phyloP scores from a whole-genome alignment of 1,139 yeast species.

The Wickerhamiella pararugosa region DNA sequence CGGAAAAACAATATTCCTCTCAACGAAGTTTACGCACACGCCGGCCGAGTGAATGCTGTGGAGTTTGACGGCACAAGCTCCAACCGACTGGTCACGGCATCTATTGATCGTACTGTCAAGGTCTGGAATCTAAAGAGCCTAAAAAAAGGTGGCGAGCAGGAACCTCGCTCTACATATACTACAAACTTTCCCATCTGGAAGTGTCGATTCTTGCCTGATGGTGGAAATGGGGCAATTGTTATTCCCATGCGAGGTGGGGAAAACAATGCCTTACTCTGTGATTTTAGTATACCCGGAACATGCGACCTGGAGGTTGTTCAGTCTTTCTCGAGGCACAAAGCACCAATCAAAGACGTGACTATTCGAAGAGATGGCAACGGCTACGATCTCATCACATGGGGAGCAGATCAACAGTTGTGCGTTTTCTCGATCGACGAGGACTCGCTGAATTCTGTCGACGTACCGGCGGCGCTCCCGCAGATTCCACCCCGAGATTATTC shows the following conservation, averaged over 20 bases:
- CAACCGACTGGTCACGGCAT: conserved; percentile 55
- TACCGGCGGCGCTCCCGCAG: conserved; percentile 10
- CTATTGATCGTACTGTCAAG: conserved; percentile 77
- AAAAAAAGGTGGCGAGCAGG: conserved; percentile 23
- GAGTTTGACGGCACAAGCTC: conserved; percentile 50
- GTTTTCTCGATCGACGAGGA: conserved; percentile 63
- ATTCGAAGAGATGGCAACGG: conserved; percentile 27
- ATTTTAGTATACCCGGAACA: conserved; percentile 22
- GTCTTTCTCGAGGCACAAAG: conserved; percentile 66
- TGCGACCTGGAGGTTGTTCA: conserved; percentile 36
- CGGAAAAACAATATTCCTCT: conserved; percentile 71
- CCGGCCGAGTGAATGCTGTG: conserved; percentile 72
- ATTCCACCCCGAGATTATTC: conserved; percentile 17
- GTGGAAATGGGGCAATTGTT: conserved; percentile 73
- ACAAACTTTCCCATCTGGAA: conserved; percentile 80
- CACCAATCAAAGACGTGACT: conserved; percentile 65
- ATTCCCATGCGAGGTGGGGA: conserved; percentile 86
- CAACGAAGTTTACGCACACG: conserved; percentile 54
- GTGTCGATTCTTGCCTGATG: conserved; percentile 73
- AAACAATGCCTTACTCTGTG: conserved; percentile 55
- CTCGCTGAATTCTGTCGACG: conserved; percentile 38
- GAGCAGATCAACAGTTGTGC: conserved; percentile 70
- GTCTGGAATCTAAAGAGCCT: conserved; percentile 67
- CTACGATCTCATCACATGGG: conserved; percentile 84
- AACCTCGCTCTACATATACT: conserved; percentile 44